Conservation (phyloP, 306 rosid species). For the Quercus gilva region DNA sequence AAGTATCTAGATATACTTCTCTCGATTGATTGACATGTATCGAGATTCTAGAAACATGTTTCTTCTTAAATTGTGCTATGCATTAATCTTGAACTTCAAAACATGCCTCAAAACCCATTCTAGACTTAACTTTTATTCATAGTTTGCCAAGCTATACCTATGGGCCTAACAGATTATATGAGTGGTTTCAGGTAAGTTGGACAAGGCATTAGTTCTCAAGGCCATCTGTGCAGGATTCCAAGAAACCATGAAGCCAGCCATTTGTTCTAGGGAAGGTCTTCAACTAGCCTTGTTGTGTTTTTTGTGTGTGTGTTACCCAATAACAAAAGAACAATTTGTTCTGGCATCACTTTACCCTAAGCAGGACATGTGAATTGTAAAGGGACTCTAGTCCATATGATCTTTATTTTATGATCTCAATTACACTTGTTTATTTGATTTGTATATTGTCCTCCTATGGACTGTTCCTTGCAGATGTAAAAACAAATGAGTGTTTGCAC, state of each 20-base stretch:
- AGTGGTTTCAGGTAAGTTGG: constrained; percentile 64
- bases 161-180: too few relatives aligned
- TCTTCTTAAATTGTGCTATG: too few relatives aligned
- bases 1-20: too few relatives aligned
- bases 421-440: constrained; percentile 23
- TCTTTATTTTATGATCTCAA: neutral
- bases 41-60: too few relatives aligned
- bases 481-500: constrained; percentile 89
- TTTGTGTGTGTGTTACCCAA: neutral
- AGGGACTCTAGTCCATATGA: neutral
- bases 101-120: too few relatives aligned
- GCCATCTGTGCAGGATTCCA: constrained; percentile 82
- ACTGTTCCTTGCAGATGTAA: constrained; percentile 49
- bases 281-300: neutral
- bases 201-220: constrained; percentile 83
- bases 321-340: neutral
- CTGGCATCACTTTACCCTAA: too few relatives aligned
- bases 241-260: constrained; percentile 88
- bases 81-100: too few relatives aligned
- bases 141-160: too few relatives aligned
- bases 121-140: too few relatives aligned
- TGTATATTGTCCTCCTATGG: constrained; percentile 3
- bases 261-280: constrained; percentile 83
- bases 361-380: too few relatives aligned
- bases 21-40: too few relatives aligned